phyloP scores from a whole-genome alignment of 306 rosid species.

The Dalbergia cochinchinensis region DNA sequence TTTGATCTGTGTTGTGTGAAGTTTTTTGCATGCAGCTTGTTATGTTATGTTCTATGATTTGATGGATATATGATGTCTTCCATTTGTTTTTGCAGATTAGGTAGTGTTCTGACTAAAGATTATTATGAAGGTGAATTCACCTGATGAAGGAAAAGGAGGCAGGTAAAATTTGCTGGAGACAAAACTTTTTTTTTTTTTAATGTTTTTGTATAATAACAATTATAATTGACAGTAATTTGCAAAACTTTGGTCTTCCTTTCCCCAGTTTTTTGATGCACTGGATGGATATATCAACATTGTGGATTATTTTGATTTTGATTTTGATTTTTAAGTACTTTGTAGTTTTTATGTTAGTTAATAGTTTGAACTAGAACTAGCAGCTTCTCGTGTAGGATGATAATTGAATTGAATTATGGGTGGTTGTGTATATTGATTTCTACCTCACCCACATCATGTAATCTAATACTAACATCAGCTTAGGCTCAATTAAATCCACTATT shows the following conservation, averaged over 20 bases:
- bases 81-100: constrained; percentile 67
- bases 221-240: constrained; percentile 53
- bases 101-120: constrained; percentile 68
- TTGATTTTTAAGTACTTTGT: constrained; percentile 21
- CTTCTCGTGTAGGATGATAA: constrained; percentile 44
- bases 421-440: constrained; percentile 42
- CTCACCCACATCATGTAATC: constrained; percentile 34
- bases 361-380: constrained; percentile 40
- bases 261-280: constrained; percentile 56
- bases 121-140: constrained; percentile 78
- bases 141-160: constrained; percentile 62
- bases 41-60: not conserved
- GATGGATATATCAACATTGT: constrained; percentile 59
- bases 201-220: constrained; percentile 52
- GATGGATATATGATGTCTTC: constrained; percentile 30
- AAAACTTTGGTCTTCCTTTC: constrained; percentile 46
- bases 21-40: not conserved
- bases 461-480: constrained; percentile 3
- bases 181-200: constrained; percentile 48
- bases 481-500: constrained; percentile 21
- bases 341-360: constrained; percentile 28
- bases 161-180: constrained; percentile 63
- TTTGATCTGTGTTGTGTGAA: not conserved
- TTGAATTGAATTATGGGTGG: constrained; percentile 41
- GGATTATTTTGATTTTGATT: constrained; percentile 42